Evolutionary conservation across 352 stramenopile genomes (phyloP).

Genomic region (Phytophthora macrochlamydospora): DNA sequence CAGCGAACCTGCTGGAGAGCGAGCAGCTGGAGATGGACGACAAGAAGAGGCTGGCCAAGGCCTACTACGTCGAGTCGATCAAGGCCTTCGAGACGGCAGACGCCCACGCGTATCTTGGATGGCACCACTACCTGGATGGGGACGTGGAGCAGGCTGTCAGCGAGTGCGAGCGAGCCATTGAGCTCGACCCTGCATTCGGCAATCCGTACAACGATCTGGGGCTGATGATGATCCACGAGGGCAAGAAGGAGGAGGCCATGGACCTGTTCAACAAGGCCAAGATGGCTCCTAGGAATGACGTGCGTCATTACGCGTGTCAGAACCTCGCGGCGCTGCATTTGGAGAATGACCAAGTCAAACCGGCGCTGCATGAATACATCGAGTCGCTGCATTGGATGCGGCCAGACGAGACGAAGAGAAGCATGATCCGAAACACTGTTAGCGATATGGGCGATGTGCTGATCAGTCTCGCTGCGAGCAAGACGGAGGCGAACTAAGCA

Average conservation of each 20-base stretch:
- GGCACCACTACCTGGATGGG: constrained; percentile 69
- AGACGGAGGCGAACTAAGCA: constrained; percentile 23
- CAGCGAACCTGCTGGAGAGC: constrained; percentile 48
- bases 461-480: constrained; percentile 51
- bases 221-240: constrained; percentile 66
- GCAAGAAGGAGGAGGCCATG: constrained; percentile 56
- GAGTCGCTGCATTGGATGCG: constrained; percentile 76
- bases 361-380: constrained; percentile 77
- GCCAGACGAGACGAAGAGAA: constrained; percentile 39
- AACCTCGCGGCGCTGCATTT: constrained; percentile 71
- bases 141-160: constrained; percentile 53
- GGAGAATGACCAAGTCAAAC: constrained; percentile 66
- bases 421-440: constrained; percentile 72
- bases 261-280: constrained; percentile 72
- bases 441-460: constrained; percentile 70
- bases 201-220: constrained; percentile 81
- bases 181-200: constrained; percentile 68
- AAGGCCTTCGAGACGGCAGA: constrained; percentile 71
- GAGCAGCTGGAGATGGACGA: constrained; percentile 47
- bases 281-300: constrained; percentile 59
- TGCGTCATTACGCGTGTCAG: constrained; percentile 69
- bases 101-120: constrained; percentile 69
- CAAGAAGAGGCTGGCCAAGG: constrained; percentile 61
- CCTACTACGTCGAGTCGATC: constrained; percentile 74
- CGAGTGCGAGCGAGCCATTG: constrained; percentile 68